Evolutionary conservation across 2,329 filamentous ascomycete genomes (phyloP), one percentile per base, ranked within the genome.

Genomic region (Metarhizium guizhouense): DNA sequence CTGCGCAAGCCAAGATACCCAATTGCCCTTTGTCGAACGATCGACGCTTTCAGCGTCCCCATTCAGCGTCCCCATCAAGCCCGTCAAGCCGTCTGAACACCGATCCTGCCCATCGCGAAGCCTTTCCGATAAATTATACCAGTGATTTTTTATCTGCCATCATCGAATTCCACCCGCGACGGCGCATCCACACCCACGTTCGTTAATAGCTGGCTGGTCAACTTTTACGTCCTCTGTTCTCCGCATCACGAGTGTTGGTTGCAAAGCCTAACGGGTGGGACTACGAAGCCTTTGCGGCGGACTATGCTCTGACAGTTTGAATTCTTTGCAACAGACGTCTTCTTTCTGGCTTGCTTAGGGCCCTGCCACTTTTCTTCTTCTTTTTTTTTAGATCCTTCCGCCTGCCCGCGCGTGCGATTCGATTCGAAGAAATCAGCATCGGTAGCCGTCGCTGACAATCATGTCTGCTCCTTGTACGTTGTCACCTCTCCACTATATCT

Each of bases 391-490:
- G 16, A 16, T 48, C 29, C 14, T 30, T 48, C 50, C 18, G 32
- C 32, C 45, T 13, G 25, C 36, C 52, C 5, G 29, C 8, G 16
- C 42, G 36, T 34, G 10, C 25, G 25, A 11, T 54, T 18, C 36
- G 32, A 10, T 54, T 18, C 43, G 7, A 38, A 47, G 34, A 25
- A 50, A 30, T 34, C 51, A 18, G 16, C 16, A n/a, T 57, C 29
- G 36, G 50, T 10, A 53, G 25, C 29, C 38, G 16, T 25, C 36
- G 40, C 29, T 18, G 29, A 54, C 38, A 53, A 61, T 42, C 55
- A 65, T 65, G 63, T 63, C 61, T 60, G 54, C 58, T 49, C 58
- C 62, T 58, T 57, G 63, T 65, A 60, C 49, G 63, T 60, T 48
- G 18, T 18, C 16, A 34, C n/a, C 16, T 40, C 18, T 48, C 18